These are phyloP conservation scores for Royoungia palumana DNA, from an alignment of 768 basidiomycete genomes.

Conservation along the genomic window DNA sequence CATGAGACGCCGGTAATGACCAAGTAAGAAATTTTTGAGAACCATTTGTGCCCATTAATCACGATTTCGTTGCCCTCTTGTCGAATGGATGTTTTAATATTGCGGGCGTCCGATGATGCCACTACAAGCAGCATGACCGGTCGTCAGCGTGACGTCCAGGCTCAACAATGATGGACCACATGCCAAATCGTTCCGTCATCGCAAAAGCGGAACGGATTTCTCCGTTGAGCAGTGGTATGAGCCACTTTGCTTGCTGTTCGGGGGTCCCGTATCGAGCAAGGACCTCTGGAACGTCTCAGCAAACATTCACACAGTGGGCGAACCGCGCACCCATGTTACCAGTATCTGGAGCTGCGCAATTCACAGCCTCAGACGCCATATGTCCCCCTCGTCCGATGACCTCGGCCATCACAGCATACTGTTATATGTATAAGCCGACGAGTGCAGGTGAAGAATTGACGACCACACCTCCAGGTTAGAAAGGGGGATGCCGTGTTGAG, in stretches of 20 bases:
- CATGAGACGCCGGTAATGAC: constrained; percentile 9
- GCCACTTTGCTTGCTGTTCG: constrained; percentile 89
- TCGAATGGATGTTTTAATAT: constrained; percentile 84
- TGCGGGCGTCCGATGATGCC: constrained; percentile 94
- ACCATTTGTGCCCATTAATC: constrained; percentile 98
- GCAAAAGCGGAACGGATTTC: constrained; percentile 93
- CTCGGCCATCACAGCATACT: constrained; percentile 99
- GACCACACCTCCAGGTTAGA: constrained; percentile 82
- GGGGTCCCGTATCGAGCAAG: constrained; percentile 90
- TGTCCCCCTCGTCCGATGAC: constrained; percentile 81
- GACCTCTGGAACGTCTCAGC: constrained; percentile 63
- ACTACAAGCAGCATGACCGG: constrained; percentile 34
- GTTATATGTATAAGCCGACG: neutral
- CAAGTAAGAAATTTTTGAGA: constrained; percentile 5
- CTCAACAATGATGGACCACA: constrained; percentile 5
- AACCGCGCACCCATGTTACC: constrained; percentile 84
- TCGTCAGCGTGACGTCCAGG: constrained; percentile 2
- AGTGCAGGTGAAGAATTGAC: neutral
- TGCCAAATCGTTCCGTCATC: constrained; percentile 95
- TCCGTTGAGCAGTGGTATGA: constrained; percentile 82
- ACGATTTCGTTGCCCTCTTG: constrained; percentile 85
- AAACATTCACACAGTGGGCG: neutral
- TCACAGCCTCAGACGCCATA: constrained; percentile 81
- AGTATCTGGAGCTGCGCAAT: constrained; percentile 96
- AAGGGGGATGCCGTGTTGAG: constrained; percentile 82